These are phyloP conservation scores for Trichoderma brevicompactum DNA, from an alignment of 2,329 filamentous ascomycete species.

Conservation along the genomic window DNA sequence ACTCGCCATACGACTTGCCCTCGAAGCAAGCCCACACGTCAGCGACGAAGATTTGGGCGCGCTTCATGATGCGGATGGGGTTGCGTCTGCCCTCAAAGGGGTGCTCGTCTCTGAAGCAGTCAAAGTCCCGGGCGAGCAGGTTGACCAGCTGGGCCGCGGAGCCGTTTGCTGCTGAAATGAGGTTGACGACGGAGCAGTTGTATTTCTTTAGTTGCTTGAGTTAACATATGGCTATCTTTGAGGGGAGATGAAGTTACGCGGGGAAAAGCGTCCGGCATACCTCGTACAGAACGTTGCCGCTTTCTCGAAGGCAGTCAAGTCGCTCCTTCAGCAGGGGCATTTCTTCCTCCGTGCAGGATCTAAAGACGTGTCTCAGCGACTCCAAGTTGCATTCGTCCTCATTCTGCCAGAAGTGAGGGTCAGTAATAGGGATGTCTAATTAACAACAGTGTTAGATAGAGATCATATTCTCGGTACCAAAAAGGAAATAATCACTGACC, in stretches of 20 bases:
- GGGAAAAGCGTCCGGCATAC: conserved; percentile 51
- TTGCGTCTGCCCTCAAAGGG: conserved; percentile 71
- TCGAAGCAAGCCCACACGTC: conserved; percentile 97
- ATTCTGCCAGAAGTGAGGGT: conserved; percentile 82
- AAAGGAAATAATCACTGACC: conserved; percentile 48
- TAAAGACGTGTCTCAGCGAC: conserved; percentile 75
- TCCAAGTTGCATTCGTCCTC: conserved; percentile 77
- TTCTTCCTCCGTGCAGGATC: conserved; percentile 81
- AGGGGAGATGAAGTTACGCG: neutral
- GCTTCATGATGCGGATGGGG: conserved; percentile 82
- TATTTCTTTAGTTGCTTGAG: conserved; percentile 62
- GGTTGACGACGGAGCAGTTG: conserved; percentile 71
- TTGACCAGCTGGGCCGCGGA: conserved; percentile 89
- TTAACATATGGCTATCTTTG: neutral
- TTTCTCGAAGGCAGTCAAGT: conserved; percentile 78
- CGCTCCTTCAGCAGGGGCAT: conserved; percentile 84
- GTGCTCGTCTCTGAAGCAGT: conserved; percentile 83
- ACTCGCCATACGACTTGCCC: conserved; percentile 76
- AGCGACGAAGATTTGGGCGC: conserved; percentile 93
- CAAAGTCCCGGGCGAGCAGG: conserved; percentile 77
- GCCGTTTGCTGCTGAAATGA: conserved; percentile 72
- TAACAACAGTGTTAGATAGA: neutral
- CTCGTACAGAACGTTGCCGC: conserved; percentile 77
- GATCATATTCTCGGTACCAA: neutral
- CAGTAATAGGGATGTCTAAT: conserved; percentile 64